Evolutionary conservation across 1,139 yeast genomes (phyloP), one percentile per base, ranked within the genome.

Genomic region (Debaryomyces singareniensis): DNA sequence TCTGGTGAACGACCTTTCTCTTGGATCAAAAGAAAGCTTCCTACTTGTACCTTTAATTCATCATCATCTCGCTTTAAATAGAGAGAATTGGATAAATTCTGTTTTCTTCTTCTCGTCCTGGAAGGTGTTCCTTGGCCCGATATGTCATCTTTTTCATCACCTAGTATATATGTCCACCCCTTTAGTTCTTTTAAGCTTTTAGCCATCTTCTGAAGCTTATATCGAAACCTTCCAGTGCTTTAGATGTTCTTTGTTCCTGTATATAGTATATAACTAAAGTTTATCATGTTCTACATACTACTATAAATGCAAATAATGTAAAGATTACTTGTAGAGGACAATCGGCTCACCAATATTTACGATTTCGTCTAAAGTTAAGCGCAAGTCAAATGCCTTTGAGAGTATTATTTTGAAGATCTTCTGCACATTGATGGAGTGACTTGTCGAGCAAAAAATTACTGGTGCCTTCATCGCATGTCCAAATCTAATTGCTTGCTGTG

Each of bases 391-490:
- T 4, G 95, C 94, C 53, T 89, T 91, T 25, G 96, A 81, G 30
- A 91, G 72, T 24, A 93, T 83, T 31, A 91, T 78, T 53, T 91
- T 93, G 64, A 91, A 91, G 20, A 91, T 87, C 57, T 89, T 91
- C 51, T 91, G 97, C 12, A 91, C 86, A 46, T 91, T 91, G 42
- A 93, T 86, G 3, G 96, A 85, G 46, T 86, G 93, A 42, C 91
- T 78, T 0, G 97, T 86, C 5, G 97, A 89, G 46, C 95, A 85
- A 54, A 91, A 93, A 7, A 91, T 73, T 31, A 91, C 69, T 12
- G 95, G 87, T 1, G 96, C 85, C 46, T 78, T 79, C 96, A 91
- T 89, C 26, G 94, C 95, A 43, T 67, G 71, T 12, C 97, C 96
- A 53, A 84, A 91, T 49, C 80, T 76, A 56, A 82, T 77, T 5